Evolutionary conservation across 164 flowering plant genomes (phyloP).

Genomic region (Dillenia suffruticosa): DNA sequence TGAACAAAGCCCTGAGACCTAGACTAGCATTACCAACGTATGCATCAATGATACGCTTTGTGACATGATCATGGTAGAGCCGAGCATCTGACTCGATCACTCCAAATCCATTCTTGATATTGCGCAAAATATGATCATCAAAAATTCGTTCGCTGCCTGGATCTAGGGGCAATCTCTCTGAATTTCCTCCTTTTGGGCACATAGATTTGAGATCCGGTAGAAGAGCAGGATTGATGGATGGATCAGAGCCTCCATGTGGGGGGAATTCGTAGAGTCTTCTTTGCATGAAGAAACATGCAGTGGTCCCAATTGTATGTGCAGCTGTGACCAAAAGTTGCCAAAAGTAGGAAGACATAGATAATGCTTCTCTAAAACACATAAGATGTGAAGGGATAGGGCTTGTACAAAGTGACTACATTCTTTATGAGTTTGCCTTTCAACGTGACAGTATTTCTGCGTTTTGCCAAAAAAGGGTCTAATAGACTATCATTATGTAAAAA

Average conservation of each 20-base stretch:
- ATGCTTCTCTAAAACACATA: too few relatives aligned
- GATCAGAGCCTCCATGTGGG: conserved; percentile 50
- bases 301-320: conserved; percentile 84
- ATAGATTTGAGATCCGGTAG: conserved; percentile 39
- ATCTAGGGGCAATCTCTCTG: conserved; percentile 48
- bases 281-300: conserved; percentile 84
- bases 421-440: too few relatives aligned
- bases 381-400: too few relatives aligned
- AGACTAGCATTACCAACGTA: conserved; percentile 37
- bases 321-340: conserved; percentile 28
- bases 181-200: conserved; percentile 57
- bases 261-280: conserved; percentile 55
- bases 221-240: conserved; percentile 50
- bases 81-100: conserved; percentile 67
- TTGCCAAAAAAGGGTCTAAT: too few relatives aligned
- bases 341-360: too few relatives aligned
- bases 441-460: too few relatives aligned
- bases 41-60: conserved; percentile 43
- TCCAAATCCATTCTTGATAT: conserved; percentile 59
- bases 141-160: conserved; percentile 36
- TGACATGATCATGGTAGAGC: conserved; percentile 41
- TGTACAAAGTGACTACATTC: too few relatives aligned
- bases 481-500: too few relatives aligned
- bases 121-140: conserved; percentile 43
- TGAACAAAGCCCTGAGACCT: conserved; percentile 36